Conservation (phyloP, 768 basidiomycete genomes). For the Kockovaella imperatae region DNA sequence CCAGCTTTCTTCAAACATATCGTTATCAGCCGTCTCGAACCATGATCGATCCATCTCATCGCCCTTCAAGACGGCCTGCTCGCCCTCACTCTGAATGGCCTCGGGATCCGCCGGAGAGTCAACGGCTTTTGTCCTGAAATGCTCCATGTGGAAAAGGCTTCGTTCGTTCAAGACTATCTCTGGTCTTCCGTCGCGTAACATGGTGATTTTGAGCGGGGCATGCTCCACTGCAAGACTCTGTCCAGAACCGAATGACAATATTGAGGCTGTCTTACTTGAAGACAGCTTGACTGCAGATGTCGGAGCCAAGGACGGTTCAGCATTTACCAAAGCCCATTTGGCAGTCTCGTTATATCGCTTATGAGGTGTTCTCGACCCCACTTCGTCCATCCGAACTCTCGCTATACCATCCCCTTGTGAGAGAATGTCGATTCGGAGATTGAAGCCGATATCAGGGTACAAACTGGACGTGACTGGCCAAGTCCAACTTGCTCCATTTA, state of each 20-base stretch:
- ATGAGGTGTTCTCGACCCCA: conserved; percentile 54
- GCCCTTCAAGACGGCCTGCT: conserved; percentile 49
- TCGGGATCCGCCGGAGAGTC: conserved; percentile 45
- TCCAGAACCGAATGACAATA: conserved; percentile 60
- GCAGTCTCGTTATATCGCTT: conserved; percentile 89
- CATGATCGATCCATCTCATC: conserved; percentile 48
- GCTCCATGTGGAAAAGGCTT: conserved; percentile 93
- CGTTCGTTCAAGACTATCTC: conserved; percentile 84
- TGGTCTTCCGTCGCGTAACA: conserved; percentile 66
- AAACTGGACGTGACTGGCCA: conserved; percentile 71
- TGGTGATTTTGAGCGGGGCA: conserved; percentile 65
- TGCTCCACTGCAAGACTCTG: conserved; percentile 58
- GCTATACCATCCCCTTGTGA: conserved; percentile 67
- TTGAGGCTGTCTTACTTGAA: conserved; percentile 43
- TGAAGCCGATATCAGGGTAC: conserved; percentile 75
- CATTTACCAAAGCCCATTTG: conserved; percentile 71
- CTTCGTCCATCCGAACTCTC: conserved; percentile 86
- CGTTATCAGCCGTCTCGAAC: conserved; percentile 87
- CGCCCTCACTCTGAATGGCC: conserved; percentile 44
- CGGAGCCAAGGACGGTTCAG: conserved; percentile 54
- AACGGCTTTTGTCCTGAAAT: conserved; percentile 59
- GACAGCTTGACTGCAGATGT: conserved; percentile 7
- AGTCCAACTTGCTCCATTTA: conserved; percentile 50
- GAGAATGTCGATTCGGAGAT: conserved; percentile 73
- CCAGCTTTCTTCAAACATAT: conserved; percentile 83